These are phyloP conservation scores for Thymus mandschuricus DNA, from an alignment of 257 asterid genomes.

Conservation along the genomic window DNA sequence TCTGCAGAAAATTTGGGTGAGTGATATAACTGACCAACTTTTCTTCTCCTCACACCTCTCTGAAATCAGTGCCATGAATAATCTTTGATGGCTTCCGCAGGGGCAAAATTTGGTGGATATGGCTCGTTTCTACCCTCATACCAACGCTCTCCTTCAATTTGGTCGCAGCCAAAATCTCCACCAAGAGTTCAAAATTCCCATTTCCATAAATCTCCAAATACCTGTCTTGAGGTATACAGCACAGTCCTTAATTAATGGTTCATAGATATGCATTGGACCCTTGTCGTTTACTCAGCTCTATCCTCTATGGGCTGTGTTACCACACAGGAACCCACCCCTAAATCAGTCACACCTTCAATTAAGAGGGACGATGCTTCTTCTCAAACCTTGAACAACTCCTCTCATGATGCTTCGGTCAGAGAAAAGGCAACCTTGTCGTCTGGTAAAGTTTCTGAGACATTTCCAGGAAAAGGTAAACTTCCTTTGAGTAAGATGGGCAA, in stretches of 20 bases:
- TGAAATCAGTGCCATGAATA: slow-evolving; percentile 31
- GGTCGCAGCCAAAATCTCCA: slow-evolving; percentile 67
- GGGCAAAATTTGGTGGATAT: slow-evolving; percentile 89
- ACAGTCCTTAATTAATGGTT: slow-evolving; percentile 32
- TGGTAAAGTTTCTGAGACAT: slow-evolving; percentile 48
- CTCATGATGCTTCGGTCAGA: slow-evolving; percentile 42
- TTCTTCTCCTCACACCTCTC: slow-evolving; percentile 29
- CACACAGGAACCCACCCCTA: slow-evolving; percentile 56
- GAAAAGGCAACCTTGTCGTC: slow-evolving; percentile 44
- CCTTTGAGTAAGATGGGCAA: slow-evolving; percentile 48
- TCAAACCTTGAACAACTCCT: slow-evolving; percentile 42
- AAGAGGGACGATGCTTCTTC: slow-evolving; percentile 46
- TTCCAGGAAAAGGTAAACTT: slow-evolving; percentile 45
- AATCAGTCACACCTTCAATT: slow-evolving; percentile 38
- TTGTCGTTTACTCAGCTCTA: slow-evolving; percentile 35
- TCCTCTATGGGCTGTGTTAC: slow-evolving; percentile 37
- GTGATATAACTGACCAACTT: slow-evolving; percentile 35
- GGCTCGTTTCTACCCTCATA: slow-evolving; percentile 83
- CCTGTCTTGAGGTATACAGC: slow-evolving; percentile 55
- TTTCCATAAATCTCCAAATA: slow-evolving; percentile 51
- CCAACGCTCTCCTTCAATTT: slow-evolving; percentile 76
- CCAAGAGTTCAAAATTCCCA: slow-evolving; percentile 52
- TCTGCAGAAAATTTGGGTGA: slow-evolving; percentile 85
- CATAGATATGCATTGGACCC: slow-evolving; percentile 22
- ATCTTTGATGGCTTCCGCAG: slow-evolving; percentile 48